These are phyloP conservation scores for Apiospora saccharicola DNA, from an alignment of 2,329 filamentous ascomycete species.

Conservation along the genomic window DNA sequence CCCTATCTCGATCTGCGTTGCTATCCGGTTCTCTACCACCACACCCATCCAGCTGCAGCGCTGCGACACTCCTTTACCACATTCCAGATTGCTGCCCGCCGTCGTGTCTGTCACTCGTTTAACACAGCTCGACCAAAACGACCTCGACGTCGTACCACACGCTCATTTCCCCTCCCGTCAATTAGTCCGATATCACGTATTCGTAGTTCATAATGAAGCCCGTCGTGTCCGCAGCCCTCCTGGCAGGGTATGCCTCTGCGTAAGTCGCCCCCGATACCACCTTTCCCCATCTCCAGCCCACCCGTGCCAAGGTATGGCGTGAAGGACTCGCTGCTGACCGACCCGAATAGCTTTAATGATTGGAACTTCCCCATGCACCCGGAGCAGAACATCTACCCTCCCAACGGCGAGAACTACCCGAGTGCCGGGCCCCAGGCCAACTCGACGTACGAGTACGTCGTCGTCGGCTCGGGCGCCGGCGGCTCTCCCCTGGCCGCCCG, in stretches of 20 bases:
- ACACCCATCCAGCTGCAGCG: constrained; percentile 24
- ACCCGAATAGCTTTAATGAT: neutral
- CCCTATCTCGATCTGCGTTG: constrained; percentile 7
- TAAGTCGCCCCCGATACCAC: neutral
- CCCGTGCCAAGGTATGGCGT: neutral
- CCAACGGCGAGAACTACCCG: constrained; percentile 21
- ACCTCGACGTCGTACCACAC: neutral
- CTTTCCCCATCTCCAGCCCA: neutral
- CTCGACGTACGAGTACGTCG: constrained; percentile 64
- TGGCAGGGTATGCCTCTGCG: constrained; percentile 26
- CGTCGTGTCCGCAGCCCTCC: constrained; percentile 25
- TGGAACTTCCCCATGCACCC: constrained; percentile 18
- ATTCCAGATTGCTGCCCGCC: neutral
- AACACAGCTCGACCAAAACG: constrained; percentile 1
- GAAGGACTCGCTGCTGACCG: constrained; percentile 1
- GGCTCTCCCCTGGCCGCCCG: constrained; percentile 67
- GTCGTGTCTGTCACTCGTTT: constrained; percentile 24
- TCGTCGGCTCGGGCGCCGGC: constrained; percentile 69
- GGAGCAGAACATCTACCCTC: constrained; percentile 18
- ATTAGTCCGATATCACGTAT: neutral
- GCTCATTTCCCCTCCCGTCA: neutral
- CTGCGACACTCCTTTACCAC: constrained; percentile 27
- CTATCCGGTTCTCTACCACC: neutral
- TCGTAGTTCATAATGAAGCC: constrained; percentile 26
- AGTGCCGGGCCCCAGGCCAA: constrained; percentile 22